Evolutionary conservation across 345 rosid species (phyloP), one percentile per base, ranked within the genome.

Genomic region (Brassica incana): DNA sequence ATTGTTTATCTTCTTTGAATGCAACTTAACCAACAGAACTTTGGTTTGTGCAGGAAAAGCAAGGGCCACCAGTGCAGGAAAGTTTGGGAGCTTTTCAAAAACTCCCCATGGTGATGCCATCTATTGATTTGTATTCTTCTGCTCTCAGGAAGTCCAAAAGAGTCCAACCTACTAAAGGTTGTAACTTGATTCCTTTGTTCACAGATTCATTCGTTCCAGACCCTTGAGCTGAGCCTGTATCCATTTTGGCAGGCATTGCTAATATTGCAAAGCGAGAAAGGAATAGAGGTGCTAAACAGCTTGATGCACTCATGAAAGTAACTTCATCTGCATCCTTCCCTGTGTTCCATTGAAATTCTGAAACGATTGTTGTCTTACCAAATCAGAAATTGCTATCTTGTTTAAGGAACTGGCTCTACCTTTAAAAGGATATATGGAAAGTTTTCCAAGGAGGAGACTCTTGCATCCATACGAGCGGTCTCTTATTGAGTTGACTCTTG

Each of bases 271-370:
- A 91, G 84, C 84, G 97, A 77, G 98, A 90, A 78, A 89, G 98
- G 84, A 93, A 95, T 67, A 88, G 80, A 86, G 99, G 96, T 20
- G 94, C 99, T 43, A 95, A 95, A 83, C 98, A 91, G 85, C 98
- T 95, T 78, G 99, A 95, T 87, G 93, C 97, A 14, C 81, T 95
- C 54, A 95, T 92, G 98, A 95, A 95, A 85, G 99, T 95, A 77
- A 73, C 77, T 69, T 40, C 77, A 14, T n/a, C 5, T 3, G 6
- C 66, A 69, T 72, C 65, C 33, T 65, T 20, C 45, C 12, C 12
- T 7, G 3, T 40, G 45, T 40, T 40, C 45, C 4, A 40, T 40
- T 23, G 25, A 23, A 23, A 1, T 23, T 23, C 25, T 8, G 8
- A 9, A 40, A 40, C 36, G 25, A 3, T 69, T 43, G 33, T 76